Percentiles rank a stretch among this genome's conserved stretches.
These are phyloP conservation scores for Diversispora epigaea DNA, from an alignment of 192 early-diverging fungal genomes.

Conservation along the genomic window DNA sequence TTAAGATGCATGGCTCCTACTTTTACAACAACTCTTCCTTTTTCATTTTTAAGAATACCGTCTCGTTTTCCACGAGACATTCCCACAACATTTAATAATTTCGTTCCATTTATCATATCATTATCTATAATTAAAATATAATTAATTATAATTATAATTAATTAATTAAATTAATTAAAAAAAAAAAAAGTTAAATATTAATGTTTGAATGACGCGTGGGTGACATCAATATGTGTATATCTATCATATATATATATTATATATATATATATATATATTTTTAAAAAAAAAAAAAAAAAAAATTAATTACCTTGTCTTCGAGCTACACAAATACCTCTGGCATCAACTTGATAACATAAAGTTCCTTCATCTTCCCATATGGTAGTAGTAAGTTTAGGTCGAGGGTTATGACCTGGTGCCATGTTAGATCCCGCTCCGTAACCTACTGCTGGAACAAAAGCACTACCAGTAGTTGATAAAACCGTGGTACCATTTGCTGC, in stretches of 20 bases:
- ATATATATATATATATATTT: no score
- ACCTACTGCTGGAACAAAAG: conserved; percentile 28
- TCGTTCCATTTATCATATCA: conserved; percentile 85
- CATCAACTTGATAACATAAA: conserved; percentile 78
- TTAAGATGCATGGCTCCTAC: conserved; percentile 86
- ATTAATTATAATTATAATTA: background rate
- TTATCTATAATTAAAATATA: conserved; percentile 56
- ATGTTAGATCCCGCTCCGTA: background rate
- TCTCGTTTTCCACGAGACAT: conserved; percentile 87
- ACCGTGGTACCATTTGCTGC: conserved; percentile 7
- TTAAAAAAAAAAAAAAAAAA: no score
- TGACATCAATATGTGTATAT: no score
- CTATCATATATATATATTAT: no score
- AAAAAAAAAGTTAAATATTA: no score
- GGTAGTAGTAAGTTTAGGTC: conserved; percentile 65
- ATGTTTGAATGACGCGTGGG: background rate
- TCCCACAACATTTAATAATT: conserved; percentile 81
- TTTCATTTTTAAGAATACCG: conserved; percentile 85
- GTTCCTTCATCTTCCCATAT: conserved; percentile 85
- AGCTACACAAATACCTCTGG: conserved; percentile 75
- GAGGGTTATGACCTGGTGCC: conserved; percentile 22
- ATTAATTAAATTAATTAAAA: no score
- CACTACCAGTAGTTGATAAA: conserved; percentile 4
- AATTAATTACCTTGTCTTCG: conserved; percentile 62
- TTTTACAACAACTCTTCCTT: conserved; percentile 81